Percentiles rank a stretch among this genome's conserved stretches.
Conservation (phyloP, 306 rosid genomes). For the Quercus gilva region DNA sequence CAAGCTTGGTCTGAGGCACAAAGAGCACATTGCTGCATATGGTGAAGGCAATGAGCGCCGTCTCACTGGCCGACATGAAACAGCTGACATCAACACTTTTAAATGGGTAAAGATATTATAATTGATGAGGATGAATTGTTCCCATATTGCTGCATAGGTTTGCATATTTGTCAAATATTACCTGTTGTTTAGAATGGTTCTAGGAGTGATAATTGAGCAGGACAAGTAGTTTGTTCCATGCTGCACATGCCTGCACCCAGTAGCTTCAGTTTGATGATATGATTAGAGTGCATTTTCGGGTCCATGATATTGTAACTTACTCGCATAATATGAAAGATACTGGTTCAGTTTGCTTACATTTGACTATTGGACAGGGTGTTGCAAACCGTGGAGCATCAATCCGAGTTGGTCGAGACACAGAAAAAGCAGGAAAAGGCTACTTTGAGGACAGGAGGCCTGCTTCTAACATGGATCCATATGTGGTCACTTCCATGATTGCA, state of each 20-base stretch:
- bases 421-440: slow-evolving; percentile 84
- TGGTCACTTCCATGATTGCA: slow-evolving; percentile 92
- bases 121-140: neutral
- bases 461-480: slow-evolving; percentile 98
- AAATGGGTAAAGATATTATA: slow-evolving; percentile 59
- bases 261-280: neutral
- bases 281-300: neutral
- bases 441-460: slow-evolving; percentile 97
- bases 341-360: neutral
- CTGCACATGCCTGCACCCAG: neutral
- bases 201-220: neutral
- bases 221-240: neutral
- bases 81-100: slow-evolving; percentile 82
- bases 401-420: slow-evolving; percentile 98
- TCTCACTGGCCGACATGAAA: slow-evolving; percentile 85
- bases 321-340: neutral
- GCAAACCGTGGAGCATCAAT: slow-evolving; percentile 96
- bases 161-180: neutral
- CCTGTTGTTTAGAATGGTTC: neutral
- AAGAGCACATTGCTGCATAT: slow-evolving; percentile 84
- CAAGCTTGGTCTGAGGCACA: slow-evolving; percentile 69
- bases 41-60: slow-evolving; percentile 98
- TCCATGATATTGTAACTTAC: neutral
- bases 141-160: neutral
- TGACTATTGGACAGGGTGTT: slow-evolving; percentile 59